Percentiles rank a stretch among this genome's conserved stretches.
Evolutionary conservation across 345 rosid species (phyloP).

Genomic region (Heritiera littoralis): DNA sequence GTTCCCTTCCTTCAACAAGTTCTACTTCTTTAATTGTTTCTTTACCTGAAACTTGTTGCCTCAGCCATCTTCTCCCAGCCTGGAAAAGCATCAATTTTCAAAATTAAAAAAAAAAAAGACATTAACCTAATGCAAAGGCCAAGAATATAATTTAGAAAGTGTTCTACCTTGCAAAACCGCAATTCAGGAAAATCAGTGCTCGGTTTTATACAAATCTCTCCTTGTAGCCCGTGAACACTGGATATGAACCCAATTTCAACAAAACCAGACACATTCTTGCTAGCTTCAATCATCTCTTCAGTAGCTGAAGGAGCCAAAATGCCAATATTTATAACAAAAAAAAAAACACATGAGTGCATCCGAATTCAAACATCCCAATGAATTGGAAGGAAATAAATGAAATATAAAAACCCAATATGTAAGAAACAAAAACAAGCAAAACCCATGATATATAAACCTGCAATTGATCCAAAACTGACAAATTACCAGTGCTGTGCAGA

Average conservation of each 20-base stretch:
- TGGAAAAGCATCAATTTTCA: constrained; percentile 28
- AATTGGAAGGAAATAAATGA: too few relatives aligned
- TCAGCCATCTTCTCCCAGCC: constrained; percentile 94
- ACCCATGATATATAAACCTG: too few relatives aligned
- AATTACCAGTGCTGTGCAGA: too few relatives aligned
- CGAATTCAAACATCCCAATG: too few relatives aligned
- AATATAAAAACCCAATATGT: too few relatives aligned
- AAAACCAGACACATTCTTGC: constrained; percentile 38
- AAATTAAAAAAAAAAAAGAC: not conserved
- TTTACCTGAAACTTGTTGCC: constrained; percentile 60
- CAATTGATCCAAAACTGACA: too few relatives aligned
- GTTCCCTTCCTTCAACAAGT: constrained; percentile 69
- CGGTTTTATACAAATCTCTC: constrained; percentile 76
- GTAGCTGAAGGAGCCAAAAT: constrained; percentile 40
- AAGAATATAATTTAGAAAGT: not conserved
- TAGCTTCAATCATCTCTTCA: constrained; percentile 49
- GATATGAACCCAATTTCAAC: constrained; percentile 76
- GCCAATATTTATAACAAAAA: constrained; percentile 1
- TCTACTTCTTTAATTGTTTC: constrained; percentile 70
- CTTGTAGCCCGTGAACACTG: constrained; percentile 78
- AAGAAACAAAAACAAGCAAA: too few relatives aligned
- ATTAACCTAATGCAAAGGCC: not conserved
- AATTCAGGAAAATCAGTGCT: constrained; percentile 63
- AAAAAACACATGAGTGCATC: not conserved
- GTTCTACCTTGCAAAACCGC: constrained; percentile 64